Base-by-base conservation (phyloP, 495 filamentous ascomycete species). In the Chaetomidium leptoderma region DNA sequence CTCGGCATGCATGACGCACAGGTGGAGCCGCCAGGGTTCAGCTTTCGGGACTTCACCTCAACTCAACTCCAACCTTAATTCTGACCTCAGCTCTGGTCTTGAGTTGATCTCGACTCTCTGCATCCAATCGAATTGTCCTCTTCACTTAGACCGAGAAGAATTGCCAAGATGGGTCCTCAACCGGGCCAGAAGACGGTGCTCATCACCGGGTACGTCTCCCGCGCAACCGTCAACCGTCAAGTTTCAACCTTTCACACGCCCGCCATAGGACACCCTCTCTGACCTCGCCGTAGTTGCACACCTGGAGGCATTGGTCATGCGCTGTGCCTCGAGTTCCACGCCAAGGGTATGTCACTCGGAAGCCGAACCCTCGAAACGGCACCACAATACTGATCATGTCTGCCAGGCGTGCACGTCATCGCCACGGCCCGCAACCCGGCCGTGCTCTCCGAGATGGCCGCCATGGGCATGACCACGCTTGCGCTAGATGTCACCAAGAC, bases 261-360 rank as follows among this genome's bases (percentile, higher is more conserved):
- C 30, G n/a, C 19, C 16, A 44, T 5, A 11, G 26, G 35, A 13
- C 17, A 26, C 14, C 33, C 26, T 26, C 6, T 8, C 27, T 44
- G 52, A 63, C 37, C 27, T 49, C 50, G 54, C 40, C 23, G 14
- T 57, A 82, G 79, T 8, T 82, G 79, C 67, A 74, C 78, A 16
- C 76, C 78, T 2, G 78, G 77, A 19, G 79, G 79, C 53, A 81
- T 82, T 48, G 79, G 79, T 42, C 71, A 81, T 63, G 72, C 74
- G 3, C 48, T 82, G 29, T 74, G 72, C 43, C 54, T 75, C 6
- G 78, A 80, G 53, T 82, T 81, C 63, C 76, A 80, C 48, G 58
- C 67, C 19, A 72, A 73, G 61, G 79, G 78, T 76, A 58, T 29
- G 7, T 13, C 53, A 27, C 9, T 30, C 51, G 61, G 30, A 40